These are phyloP conservation scores for Ilex aquifolium DNA, from an alignment of 257 asterid genomes.

Conservation along the genomic window DNA sequence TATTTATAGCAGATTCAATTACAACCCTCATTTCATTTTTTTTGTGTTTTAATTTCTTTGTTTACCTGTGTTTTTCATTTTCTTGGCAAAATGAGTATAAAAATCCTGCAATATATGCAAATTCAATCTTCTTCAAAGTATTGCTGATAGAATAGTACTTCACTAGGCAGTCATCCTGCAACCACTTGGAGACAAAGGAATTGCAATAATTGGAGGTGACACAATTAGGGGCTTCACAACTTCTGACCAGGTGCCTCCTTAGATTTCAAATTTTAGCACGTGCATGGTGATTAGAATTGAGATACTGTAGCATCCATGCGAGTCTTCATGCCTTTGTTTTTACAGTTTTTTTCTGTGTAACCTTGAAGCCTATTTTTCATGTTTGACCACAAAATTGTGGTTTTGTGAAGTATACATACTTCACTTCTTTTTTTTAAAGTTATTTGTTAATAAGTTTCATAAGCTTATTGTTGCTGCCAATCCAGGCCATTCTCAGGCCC, in stretches of 20 bases:
- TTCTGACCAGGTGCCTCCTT: constrained; percentile 68
- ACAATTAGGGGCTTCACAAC: constrained; percentile 80
- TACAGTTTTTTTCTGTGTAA: too few relatives aligned
- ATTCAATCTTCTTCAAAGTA: constrained; percentile 5
- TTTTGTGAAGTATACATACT: not conserved
- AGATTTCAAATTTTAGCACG: not conserved
- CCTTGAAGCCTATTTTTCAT: too few relatives aligned
- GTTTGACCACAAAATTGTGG: not conserved
- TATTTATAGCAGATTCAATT: not conserved
- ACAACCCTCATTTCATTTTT: not conserved
- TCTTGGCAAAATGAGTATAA: not conserved
- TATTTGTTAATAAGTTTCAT: too few relatives aligned
- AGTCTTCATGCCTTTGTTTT: not conserved
- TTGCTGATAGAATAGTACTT: constrained; percentile 7
- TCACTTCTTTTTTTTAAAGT: too few relatives aligned
- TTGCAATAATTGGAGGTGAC: constrained; percentile 86
- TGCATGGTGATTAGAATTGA: not conserved
- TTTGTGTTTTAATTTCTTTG: not conserved
- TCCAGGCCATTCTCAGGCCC: too few relatives aligned
- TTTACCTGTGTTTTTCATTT: not conserved
- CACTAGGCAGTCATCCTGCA: constrained; percentile 88
- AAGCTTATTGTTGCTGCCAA: too few relatives aligned
- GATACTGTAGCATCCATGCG: not conserved
- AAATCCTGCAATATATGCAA: not conserved
- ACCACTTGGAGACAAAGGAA: constrained; percentile 80